Conservation (phyloP, 352 stramenopile species). For the Phytophthora boehmeriae region DNA sequence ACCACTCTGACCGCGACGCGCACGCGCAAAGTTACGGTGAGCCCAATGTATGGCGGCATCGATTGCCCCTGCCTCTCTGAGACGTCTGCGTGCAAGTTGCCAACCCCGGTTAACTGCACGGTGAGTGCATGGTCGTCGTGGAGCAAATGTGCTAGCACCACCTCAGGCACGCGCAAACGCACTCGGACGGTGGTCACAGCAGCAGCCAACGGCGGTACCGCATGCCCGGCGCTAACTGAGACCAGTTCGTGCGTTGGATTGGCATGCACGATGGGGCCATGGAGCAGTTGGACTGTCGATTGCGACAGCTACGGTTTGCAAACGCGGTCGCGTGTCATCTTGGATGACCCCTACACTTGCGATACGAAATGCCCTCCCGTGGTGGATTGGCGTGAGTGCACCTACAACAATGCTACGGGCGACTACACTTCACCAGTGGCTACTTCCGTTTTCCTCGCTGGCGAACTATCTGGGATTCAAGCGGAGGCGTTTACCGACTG, state of each 20-base stretch:
- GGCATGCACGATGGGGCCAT: slow-evolving; percentile 55
- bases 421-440: slow-evolving; percentile 23
- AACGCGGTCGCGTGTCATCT: slow-evolving; percentile 42
- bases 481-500: slow-evolving; percentile 21
- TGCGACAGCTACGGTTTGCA: slow-evolving; percentile 46
- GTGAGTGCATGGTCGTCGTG: slow-evolving; percentile 53
- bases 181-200: slow-evolving; percentile 47
- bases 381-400: slow-evolving; percentile 36
- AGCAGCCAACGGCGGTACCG: slow-evolving; percentile 37
- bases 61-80: slow-evolving; percentile 50
- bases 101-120: slow-evolving; percentile 47
- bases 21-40: slow-evolving; percentile 37
- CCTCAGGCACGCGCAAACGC: slow-evolving; percentile 30
- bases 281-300: slow-evolving; percentile 57
- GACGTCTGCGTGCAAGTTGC: slow-evolving; percentile 45
- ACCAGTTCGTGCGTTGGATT: slow-evolving; percentile 42
- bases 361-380: slow-evolving; percentile 26
- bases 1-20: slow-evolving; percentile 31
- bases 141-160: slow-evolving; percentile 46
- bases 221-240: slow-evolving; percentile 47
- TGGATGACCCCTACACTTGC: slow-evolving; percentile 45
- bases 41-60: slow-evolving; percentile 38
- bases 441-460: slow-evolving; percentile 14
- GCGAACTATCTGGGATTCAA: slow-evolving; percentile 10
- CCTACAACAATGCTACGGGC: slow-evolving; percentile 42